Percentiles rank a stretch among this genome's conserved stretches.
phyloP scores from a whole-genome alignment of 1,284 basidiomycete genomes.

The Trametes pubescens region DNA sequence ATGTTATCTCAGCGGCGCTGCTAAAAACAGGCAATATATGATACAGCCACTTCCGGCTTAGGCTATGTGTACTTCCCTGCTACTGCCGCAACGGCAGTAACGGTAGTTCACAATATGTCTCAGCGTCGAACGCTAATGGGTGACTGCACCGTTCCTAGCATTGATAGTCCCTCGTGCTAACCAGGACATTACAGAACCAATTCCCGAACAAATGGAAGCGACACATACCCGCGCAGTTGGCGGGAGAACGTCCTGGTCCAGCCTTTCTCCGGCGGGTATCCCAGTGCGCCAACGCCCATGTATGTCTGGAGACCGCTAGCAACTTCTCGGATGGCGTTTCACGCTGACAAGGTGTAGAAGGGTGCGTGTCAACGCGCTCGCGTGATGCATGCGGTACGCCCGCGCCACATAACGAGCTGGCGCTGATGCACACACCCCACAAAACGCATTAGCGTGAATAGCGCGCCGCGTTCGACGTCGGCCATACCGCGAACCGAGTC shows the following conservation, averaged over 20 bases:
- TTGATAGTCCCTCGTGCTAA: background rate
- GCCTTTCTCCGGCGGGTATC: background rate
- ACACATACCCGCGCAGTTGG: background rate
- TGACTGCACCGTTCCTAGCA: background rate
- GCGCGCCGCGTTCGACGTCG: slow-evolving; percentile 2
- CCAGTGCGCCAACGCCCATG: background rate
- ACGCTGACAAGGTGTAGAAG: background rate
- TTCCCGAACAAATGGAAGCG: background rate
- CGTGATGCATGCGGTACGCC: background rate
- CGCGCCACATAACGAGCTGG: background rate
- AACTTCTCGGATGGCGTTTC: background rate
- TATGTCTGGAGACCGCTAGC: background rate
- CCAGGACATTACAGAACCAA: background rate
- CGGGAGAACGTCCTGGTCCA: background rate
- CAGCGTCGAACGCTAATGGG: no score
- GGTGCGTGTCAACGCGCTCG: slow-evolving; percentile 1
- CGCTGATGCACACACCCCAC: background rate
- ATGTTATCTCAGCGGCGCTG: background rate
- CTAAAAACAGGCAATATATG: background rate
- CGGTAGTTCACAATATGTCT: background rate
- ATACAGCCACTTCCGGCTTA: background rate
- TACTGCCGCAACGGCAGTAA: background rate
- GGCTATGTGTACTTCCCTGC: background rate
- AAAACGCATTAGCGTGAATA: background rate
- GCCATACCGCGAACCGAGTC: slow-evolving; percentile 5